Evolutionary conservation across 306 rosid species (phyloP), one percentile per base, ranked within the genome.

Genomic region (Datisca glomerata): DNA sequence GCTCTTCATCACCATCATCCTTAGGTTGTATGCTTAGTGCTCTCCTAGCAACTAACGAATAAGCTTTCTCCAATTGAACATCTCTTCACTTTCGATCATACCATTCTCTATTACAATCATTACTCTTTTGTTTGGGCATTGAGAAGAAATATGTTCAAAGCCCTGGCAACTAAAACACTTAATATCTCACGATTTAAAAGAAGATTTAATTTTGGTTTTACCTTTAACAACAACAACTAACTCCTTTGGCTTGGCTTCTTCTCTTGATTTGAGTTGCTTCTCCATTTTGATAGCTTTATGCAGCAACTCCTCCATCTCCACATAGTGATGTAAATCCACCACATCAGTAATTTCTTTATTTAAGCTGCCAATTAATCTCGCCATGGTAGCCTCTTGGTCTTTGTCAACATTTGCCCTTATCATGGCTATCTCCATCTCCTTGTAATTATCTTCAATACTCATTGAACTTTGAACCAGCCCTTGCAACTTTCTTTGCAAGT

Each of bases 351-450:
- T n/a, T n/a, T n/a, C n/a, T n/a, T n/a, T n/a, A n/a, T n/a, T n/a
- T n/a, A n/a, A n/a, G n/a, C n/a, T n/a, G n/a, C n/a, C n/a, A n/a
- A n/a, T n/a, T n/a, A n/a, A n/a, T n/a, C n/a, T n/a, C n/a, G n/a
- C n/a, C n/a, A n/a, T n/a, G n/a, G n/a, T n/a, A n/a, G n/a, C n/a
- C n/a, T n/a, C n/a, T n/a, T n/a, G n/a, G n/a, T n/a, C n/a, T n/a
- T n/a, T n/a, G n/a, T n/a, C n/a, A n/a, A 39, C 43, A 14, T 13
- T 39, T 1, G 21, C 43, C 2, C 43, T 2, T n/a, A 39, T 39
- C 43, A 5, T 39, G 18, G 43, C 18, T 13, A 39, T 39, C 12
- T 39, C 43, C 43, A 39, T 39, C 12, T 39, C 20, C 12, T 39
- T 18, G 23, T 41, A 20, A 13, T 41, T 2, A 2, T 41, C 46